Base-by-base conservation (phyloP, 805 yeast genomes). In the Candida insectorum region DNA sequence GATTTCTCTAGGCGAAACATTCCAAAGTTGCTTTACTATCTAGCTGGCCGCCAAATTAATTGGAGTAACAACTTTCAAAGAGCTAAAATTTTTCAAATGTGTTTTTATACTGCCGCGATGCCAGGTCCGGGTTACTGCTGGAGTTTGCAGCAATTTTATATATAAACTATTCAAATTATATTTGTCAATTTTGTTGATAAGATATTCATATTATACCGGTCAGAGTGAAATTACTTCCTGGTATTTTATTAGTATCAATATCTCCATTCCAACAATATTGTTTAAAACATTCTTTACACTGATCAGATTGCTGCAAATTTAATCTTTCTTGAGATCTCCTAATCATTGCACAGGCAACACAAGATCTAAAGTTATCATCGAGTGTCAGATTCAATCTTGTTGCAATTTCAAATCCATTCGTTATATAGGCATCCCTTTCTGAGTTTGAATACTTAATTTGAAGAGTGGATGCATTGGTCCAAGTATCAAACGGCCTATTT, bases 321-420 rank as follows among this genome's bases (percentile, higher is more conserved):
- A 71, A 59, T 52, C 89, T 69, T 57, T 85, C 93, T 50, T 81
- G 80, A 26, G 81, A 75, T 54, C 95, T 75, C 60, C 85, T 79
- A 37, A 85, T 69, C 28, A 86, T 71, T 5, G 94, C 95, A 67
- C 95, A 86, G 3, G 85, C 85, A 31, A 86, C 73, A 65, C 95
- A 86, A 3, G 77, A 74, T 26, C 74, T 65, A 81, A 85, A 86
- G 22, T 81, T 77, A 5, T 62, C 52, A 43, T 84, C 93, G 18
- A 78, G 52, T 6, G 94, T 79, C 24, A 77, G 60, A 52, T 85
- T 85, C 35, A 67, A 65, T 49, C 81, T 71, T 1, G 88, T 67
- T 5, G 80, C 74, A 11, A 75, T 68, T 48, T 82, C 85, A 51
- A 76, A 82, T 4, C 95, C 95, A 52, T 86, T 87, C 41, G 66